phyloP scores from a whole-genome alignment of 768 basidiomycete species.

The Mycena indigotica region DNA sequence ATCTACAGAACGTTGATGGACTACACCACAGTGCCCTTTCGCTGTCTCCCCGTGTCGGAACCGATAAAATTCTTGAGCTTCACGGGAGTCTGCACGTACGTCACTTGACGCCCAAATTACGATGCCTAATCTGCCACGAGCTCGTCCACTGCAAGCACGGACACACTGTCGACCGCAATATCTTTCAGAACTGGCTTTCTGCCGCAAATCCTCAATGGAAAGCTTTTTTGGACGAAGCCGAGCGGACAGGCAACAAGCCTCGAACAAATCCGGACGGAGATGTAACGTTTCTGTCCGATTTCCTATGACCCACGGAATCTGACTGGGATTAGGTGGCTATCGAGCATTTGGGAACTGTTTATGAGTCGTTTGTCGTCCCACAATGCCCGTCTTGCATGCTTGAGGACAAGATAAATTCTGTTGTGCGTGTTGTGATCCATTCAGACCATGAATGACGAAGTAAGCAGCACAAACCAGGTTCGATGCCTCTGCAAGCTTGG shows the following conservation, averaged over 20 bases:
- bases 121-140: conserved; percentile 33
- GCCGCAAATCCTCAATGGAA: conserved; percentile 80
- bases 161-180: conserved; percentile 65
- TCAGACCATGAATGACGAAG: background rate
- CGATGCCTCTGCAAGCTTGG: too few species aligned
- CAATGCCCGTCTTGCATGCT: conserved; percentile 68
- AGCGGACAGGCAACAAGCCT: conserved; percentile 56
- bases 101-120: conserved; percentile 7
- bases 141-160: conserved; percentile 77
- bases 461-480: conserved; percentile 74
- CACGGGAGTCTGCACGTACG: conserved; percentile 86
- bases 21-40: conserved; percentile 81
- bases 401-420: conserved; percentile 58
- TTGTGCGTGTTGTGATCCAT: conserved; percentile 56
- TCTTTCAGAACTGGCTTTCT: conserved; percentile 76
- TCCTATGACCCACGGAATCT: conserved; percentile 1
- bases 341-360: conserved; percentile 67
- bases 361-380: conserved; percentile 78
- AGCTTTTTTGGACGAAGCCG: conserved; percentile 63
- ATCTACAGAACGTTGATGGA: conserved; percentile 86
- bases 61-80: conserved; percentile 68
- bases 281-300: conserved; percentile 50
- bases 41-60: conserved; percentile 41
- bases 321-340: conserved; percentile 64
- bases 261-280: conserved; percentile 95